Percentiles rank a stretch among this genome's conserved stretches.
These are phyloP conservation scores for Gastrolobium villosum DNA, from an alignment of 306 rosid species.

Conservation along the genomic window DNA sequence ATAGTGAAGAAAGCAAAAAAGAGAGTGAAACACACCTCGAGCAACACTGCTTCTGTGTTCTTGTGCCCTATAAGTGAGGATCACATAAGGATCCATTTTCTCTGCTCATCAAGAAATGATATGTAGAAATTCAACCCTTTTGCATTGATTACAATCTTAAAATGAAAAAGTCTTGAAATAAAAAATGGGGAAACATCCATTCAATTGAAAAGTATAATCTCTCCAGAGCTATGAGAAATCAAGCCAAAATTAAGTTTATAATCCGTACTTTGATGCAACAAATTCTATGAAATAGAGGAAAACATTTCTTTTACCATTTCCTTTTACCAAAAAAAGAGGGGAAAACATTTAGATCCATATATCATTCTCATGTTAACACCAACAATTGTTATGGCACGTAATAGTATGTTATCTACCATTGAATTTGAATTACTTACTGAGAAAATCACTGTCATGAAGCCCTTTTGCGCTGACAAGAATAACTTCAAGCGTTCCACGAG, in stretches of 20 bases:
- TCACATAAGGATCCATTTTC: slow-evolving; percentile 59
- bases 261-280: background rate
- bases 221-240: background rate
- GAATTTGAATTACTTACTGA: slow-evolving; percentile 42
- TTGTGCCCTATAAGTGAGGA: slow-evolving; percentile 54
- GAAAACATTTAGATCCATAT: background rate
- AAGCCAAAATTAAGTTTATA: background rate
- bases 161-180: background rate
- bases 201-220: background rate
- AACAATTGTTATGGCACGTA: background rate
- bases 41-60: slow-evolving; percentile 58
- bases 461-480: slow-evolving; percentile 52
- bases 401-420: slow-evolving; percentile 2
- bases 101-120: slow-evolving; percentile 39
- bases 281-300: background rate
- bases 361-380: background rate
- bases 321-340: no score
- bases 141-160: background rate
- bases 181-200: background rate
- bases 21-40: slow-evolving; percentile 32
- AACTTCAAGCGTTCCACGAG: slow-evolving; percentile 61
- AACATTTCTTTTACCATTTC: no score
- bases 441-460: slow-evolving; percentile 46
- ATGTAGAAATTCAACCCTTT: background rate
- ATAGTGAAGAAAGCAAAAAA: background rate